These are phyloP conservation scores for Petrea volubilis DNA, from an alignment of 257 asterid species.

Conservation along the genomic window DNA sequence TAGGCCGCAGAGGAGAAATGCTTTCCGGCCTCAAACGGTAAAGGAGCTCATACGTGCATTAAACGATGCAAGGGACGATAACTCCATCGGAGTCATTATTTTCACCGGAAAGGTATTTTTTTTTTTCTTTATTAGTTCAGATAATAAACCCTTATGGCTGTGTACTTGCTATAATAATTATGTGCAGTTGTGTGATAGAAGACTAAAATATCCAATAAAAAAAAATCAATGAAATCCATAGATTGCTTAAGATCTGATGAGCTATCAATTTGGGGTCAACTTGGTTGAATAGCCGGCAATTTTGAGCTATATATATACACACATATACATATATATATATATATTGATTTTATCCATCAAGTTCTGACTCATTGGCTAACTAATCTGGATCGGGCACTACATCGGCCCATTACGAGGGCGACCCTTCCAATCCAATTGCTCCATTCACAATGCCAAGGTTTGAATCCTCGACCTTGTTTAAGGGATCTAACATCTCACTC, in stretches of 20 bases:
- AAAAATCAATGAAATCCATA: not conserved
- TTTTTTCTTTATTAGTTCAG: not conserved
- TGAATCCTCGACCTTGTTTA: too few relatives aligned
- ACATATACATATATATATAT: too few relatives aligned
- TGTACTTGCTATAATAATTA: not conserved
- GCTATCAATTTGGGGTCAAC: not conserved
- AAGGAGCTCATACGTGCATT: slow-evolving; percentile 93
- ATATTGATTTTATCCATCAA: too few relatives aligned
- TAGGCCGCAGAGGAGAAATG: slow-evolving; percentile 92
- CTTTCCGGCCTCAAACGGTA: slow-evolving; percentile 89
- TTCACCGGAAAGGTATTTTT: slow-evolving; percentile 84
- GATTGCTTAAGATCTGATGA: not conserved
- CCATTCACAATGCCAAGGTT: too few relatives aligned
- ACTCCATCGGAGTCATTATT: slow-evolving; percentile 74
- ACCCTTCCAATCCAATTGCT: too few relatives aligned
- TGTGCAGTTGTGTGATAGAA: not conserved
- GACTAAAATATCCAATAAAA: not conserved
- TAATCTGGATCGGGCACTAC: too few relatives aligned
- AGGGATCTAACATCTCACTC: too few relatives aligned
- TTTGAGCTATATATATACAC: too few relatives aligned
- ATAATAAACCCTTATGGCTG: not conserved
- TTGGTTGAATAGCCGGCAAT: not conserved
- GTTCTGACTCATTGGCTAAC: too few relatives aligned
- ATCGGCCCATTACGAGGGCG: too few relatives aligned
- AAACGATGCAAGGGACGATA: slow-evolving; percentile 92